Evolutionary conservation across 202 grass and related monocot species (phyloP), one percentile per base, ranked within the genome.

Genomic region (Zizania palustris): DNA sequence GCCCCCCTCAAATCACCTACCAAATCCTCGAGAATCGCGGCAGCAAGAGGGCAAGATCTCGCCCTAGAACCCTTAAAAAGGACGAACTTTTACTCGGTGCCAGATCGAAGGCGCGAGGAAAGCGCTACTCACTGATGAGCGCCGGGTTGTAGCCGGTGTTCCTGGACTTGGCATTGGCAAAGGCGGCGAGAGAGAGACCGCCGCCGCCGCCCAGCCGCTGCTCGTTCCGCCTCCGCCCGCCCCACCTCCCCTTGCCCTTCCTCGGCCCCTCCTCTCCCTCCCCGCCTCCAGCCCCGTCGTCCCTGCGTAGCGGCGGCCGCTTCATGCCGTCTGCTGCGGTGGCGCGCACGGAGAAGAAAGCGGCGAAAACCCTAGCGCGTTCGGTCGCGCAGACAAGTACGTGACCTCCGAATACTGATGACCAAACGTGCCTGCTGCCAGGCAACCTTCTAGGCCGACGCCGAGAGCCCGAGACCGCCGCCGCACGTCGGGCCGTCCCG

Each of bases 101-200:
- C 20, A 71, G n/a, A 44, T 33, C 18, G 35, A 61, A 45, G 34
- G 48, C 14, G n/a, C 33, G 8, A 68, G 10, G 34, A 7, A 9
- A 35, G 14, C 11, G 7, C 15, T 15, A 77, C 76, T 83, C 83
- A 99, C 87, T 91, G 67, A 95, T 95, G 22, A 92, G 38, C 5
- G 92, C 76, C 0, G 96, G 96, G 74, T 93, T 99, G 81, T 92
- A 95, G 35, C 92, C 89, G 14, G 77, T 87, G 45, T 22, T 82
- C 70, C 77, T 62, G 53, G 89, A 93, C 80, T 99, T 99, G 57
- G 89, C 85, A 60, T 85, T 91, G 64, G 92, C 74, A 45, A 96
- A 99, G 48, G 92, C 89, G 37, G 87, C 85, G 12, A 99, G 89
- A 51, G 92, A 96, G 63, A 98, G 91, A 10, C 81, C 89, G 19